Conservation (phyloP, 306 rosid species). For the Astragalus glycyphyllos region DNA sequence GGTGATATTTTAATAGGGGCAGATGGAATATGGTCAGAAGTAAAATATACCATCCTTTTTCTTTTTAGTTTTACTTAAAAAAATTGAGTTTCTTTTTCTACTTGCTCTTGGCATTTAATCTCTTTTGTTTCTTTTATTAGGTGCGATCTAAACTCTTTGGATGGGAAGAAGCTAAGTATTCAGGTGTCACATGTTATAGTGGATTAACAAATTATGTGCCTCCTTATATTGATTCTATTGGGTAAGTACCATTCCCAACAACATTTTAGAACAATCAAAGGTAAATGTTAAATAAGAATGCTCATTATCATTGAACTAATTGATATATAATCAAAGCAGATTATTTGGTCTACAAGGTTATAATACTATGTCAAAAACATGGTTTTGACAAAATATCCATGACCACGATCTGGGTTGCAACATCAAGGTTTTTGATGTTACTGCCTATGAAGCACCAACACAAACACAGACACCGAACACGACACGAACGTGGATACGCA, state of each 20-base stretch:
- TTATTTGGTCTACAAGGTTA: too few species aligned
- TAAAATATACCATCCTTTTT: conserved; percentile 43
- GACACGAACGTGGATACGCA: too few species aligned
- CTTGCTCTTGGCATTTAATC: neutral
- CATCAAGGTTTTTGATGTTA: too few species aligned
- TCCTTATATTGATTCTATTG: conserved; percentile 48
- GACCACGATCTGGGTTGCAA: too few species aligned
- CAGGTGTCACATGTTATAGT: conserved; percentile 55
- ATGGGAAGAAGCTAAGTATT: conserved; percentile 48
- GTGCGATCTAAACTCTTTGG: conserved; percentile 56
- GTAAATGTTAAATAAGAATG: neutral
- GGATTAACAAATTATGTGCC: conserved; percentile 56
- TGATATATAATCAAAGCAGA: too few species aligned
- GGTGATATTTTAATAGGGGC: conserved; percentile 58
- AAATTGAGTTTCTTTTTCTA: conserved; percentile 4
- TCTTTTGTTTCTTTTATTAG: conserved; percentile 38
- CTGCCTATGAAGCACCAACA: too few species aligned
- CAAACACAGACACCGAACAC: too few species aligned
- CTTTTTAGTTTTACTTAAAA: conserved; percentile 17
- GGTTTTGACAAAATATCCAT: too few species aligned
- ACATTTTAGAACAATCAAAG: neutral
- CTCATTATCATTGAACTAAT: neutral
- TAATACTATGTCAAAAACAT: too few species aligned
- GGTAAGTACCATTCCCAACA: conserved; percentile 38
- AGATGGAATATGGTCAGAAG: conserved; percentile 62